Evolutionary conservation across 805 yeast genomes (phyloP).

Genomic region (Zygotorulaspora florentina): DNA sequence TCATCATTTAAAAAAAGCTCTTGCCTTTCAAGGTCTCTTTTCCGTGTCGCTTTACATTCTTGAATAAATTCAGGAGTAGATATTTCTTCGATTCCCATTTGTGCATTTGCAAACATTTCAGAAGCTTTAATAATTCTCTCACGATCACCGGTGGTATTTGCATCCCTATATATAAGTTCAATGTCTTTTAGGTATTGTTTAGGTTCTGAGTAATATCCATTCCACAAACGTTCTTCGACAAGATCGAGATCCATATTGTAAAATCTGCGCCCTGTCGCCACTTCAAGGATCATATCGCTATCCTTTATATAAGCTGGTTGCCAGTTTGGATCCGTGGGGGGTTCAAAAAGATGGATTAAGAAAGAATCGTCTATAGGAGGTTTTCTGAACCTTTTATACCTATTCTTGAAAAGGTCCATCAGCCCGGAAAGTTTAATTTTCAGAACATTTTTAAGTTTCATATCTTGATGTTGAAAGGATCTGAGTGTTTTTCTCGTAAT

Average conservation of each 20-base stretch:
- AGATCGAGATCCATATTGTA: conserved; percentile 91
- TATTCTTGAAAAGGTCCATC: conserved; percentile 81
- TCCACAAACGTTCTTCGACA: conserved; percentile 93
- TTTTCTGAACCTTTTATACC: conserved; percentile 86
- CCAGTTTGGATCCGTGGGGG: conserved; percentile 37
- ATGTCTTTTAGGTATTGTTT: conserved; percentile 82
- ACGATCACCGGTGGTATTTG: conserved; percentile 70
- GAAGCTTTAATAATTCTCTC: conserved; percentile 78
- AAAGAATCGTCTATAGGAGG: conserved; percentile 80
- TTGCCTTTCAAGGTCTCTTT: conserved; percentile 58
- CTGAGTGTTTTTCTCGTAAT: conserved; percentile 42
- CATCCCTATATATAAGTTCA: conserved; percentile 76
- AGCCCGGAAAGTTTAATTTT: conserved; percentile 82
- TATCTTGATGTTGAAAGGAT: conserved; percentile 55
- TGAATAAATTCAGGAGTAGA: conserved; percentile 63
- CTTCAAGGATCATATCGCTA: conserved; percentile 77
- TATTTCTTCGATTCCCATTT: conserved; percentile 90
- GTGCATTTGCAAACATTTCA: conserved; percentile 95
- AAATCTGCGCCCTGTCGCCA: conserved; percentile 64
- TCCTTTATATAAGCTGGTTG: conserved; percentile 47
- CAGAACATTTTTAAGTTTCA: conserved; percentile 75
- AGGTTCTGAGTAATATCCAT: conserved; percentile 91
- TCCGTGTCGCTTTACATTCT: conserved; percentile 70
- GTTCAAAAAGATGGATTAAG: conserved; percentile 74
- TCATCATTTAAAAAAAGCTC: conserved; percentile 35